A percentile compares a stretch with the other conserved stretches of the same genome.
These are phyloP conservation scores for Sungouiella thailandica DNA, from an alignment of 805 yeast species.

Conservation along the genomic window DNA sequence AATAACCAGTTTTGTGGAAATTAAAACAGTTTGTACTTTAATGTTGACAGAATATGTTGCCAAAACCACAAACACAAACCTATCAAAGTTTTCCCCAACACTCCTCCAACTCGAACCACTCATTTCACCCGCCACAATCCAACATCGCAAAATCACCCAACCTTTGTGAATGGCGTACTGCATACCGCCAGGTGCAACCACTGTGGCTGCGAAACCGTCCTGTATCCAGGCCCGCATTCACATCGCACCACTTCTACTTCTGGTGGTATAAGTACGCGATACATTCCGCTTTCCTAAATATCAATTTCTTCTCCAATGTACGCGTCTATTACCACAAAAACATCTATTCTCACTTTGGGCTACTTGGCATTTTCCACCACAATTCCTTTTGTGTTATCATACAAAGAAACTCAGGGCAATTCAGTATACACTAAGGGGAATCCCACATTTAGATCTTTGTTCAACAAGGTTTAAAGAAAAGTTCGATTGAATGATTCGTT, in stretches of 20 bases:
- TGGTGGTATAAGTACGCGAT: not conserved
- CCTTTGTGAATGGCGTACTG: too few relatives aligned
- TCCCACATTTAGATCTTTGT: conserved; percentile 30
- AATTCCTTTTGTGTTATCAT: conserved; percentile 36
- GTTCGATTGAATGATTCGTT: not conserved
- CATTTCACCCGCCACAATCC: too few relatives aligned
- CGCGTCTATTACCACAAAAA: conserved; percentile 19
- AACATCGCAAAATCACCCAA: not conserved
- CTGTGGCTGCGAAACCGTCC: conserved; percentile 14
- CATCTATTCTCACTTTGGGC: conserved; percentile 29
- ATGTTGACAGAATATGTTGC: too few relatives aligned
- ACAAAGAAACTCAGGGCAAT: conserved; percentile 28
- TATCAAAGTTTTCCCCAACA: too few relatives aligned
- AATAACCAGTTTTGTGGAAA: too few relatives aligned
- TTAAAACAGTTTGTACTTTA: too few relatives aligned
- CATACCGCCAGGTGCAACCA: not conserved
- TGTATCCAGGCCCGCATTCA: conserved; percentile 2
- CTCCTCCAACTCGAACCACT: too few relatives aligned
- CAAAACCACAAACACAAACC: too few relatives aligned
- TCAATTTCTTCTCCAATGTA: conserved; percentile 12
- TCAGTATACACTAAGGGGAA: conserved; percentile 27
- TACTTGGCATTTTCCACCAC: conserved; percentile 38
- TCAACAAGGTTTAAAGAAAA: conserved; percentile 24
- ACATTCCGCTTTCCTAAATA: not conserved
- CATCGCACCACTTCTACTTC: conserved; percentile 8